Base-by-base conservation (phyloP, 257 asterid species). In the Nicotiana otophora region DNA sequence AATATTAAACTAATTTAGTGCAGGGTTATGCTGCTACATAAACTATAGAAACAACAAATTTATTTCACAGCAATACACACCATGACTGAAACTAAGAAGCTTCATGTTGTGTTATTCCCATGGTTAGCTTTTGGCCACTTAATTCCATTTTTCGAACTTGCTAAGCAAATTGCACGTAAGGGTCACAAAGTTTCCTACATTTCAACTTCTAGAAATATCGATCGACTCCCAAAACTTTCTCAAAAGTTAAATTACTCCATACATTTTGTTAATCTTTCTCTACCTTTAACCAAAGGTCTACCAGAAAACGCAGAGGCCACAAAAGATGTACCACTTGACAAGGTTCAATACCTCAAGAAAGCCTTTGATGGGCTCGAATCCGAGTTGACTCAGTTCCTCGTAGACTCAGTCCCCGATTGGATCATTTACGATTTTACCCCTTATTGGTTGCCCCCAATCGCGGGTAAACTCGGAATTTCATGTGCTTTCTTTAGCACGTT, bases 101-200 rank as follows among this genome's bases (percentile, higher is more conserved):
- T 92, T 7, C 94, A 89, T 84, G 31, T 92, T 10, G 92, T 67
- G 0, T 64, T 92, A 90, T 86, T 87, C 68, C 94, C 97, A 81
- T 91, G 96, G 97, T 85, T 92, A 0, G 97, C 92, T 74, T 91
- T 92, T 61, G 93, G 95, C 5, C 95, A 90, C 84, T 87, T 92
- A 39, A 83, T 87, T 46, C 96, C 94, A 12, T 89, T 0, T 84
- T 36, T 87, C 17, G 88, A 86, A 39, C 90, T 91, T 28, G 77
- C 94, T 84, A 92, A 89, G 83, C 83, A 80, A 84, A 68, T 89
- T 0, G 91, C 92, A 17, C 82, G 53, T 58, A 89, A 82, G 78
- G 95, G 93, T 60, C 95, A 90, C 86, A 80, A 48, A 54, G 64
- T 91, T 77, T 87, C 92, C 19, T 90, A 89, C 76, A 11, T 89